Base-by-base conservation (phyloP, 2,329 filamentous ascomycete genomes). In the Arthrobotrys conoides region DNA sequence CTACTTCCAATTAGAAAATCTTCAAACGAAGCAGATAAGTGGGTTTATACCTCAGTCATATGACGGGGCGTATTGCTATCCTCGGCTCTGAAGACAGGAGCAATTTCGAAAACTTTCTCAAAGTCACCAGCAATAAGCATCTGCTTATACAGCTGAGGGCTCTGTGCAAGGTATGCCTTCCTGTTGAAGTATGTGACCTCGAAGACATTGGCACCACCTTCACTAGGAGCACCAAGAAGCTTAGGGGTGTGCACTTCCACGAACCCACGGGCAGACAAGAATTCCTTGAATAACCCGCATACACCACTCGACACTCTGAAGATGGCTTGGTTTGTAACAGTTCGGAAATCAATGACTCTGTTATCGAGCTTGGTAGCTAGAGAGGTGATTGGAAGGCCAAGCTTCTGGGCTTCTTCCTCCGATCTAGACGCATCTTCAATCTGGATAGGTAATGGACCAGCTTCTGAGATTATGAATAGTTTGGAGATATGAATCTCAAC, bases 141-240 rank as follows among this genome's bases (percentile, higher is more conserved):
- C 83, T 96, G 93, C 87, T 96, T 96, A 86, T 95, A 94, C 82
- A 96, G 92, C 83, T 96, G 93, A 5, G 93, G 93, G 5, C 90
- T 92, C 84, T 94, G 92, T 5, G 93, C 93, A 20, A 96, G 87
- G 84, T 87, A 96, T 0, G 93, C 95, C 81, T 91, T 89, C 83
- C 91, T 90, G 81, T 92, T 93, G 84, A 98, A 98, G 86, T 98
- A 98, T 51, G 91, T 91, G 82, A 98, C 87, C 82, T 91, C 88
- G 85, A 99, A 98, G 48, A 98, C 95, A 83, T 95, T 96, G 81
- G 91, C 91, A 81, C 96, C 96, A 82, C 96, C 95, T 86, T 99
- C 96, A 3, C 93, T 96, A 3, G 96, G 92, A 14, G 95, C 92
- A 63, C 92, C 94, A 70, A 97, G 93, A 51, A 99, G 87, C 84